These are phyloP conservation scores for Sugiyamaella valdiviana DNA, from an alignment of 805 yeast genomes.

Conservation along the genomic window DNA sequence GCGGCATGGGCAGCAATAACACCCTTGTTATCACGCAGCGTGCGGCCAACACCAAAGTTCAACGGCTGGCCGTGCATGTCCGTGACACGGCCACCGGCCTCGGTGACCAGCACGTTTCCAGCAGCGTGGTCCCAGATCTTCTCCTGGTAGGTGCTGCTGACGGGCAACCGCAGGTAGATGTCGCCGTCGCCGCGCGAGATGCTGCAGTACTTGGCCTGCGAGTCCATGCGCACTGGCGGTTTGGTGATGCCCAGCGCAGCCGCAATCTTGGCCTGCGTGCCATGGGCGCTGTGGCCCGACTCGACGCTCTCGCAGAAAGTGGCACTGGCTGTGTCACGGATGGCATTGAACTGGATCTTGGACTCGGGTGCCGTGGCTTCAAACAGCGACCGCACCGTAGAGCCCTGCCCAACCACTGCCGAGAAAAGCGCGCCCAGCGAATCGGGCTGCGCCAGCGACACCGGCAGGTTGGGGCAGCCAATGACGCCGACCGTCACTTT, in stretches of 20 bases:
- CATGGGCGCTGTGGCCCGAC: conserved; percentile 89
- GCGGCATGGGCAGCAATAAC: conserved; percentile 72
- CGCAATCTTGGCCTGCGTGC: conserved; percentile 74
- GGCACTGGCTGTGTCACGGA: conserved; percentile 40
- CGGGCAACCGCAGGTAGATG: conserved; percentile 82
- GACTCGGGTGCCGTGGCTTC: conserved; percentile 20
- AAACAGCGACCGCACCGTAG: conserved; percentile 46
- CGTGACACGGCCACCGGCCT: conserved; percentile 87
- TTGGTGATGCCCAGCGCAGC: conserved; percentile 50
- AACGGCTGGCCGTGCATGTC: conserved; percentile 72
- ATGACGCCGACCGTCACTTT: conserved; percentile 82
- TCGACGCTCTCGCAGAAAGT: conserved; percentile 91
- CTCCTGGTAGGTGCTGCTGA: conserved; percentile 68
- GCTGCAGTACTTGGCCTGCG: conserved; percentile 94
- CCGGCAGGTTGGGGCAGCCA: conserved; percentile 90
- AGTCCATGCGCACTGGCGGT: conserved; percentile 70
- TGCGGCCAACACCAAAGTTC: conserved; percentile 82
- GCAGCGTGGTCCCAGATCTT: conserved; percentile 99
- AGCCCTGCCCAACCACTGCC: conserved; percentile 62
- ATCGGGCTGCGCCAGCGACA: conserved; percentile 29
- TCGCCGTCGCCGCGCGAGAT: conserved; percentile 90
- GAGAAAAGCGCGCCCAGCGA: conserved; percentile 68
- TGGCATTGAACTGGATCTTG: conserved; percentile 48
- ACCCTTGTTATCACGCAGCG: conserved; percentile 68
- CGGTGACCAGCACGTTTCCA: conserved; percentile 78